phyloP scores from a whole-genome alignment of 1,284 basidiomycete species.

The Naganishia sp. region DNA sequence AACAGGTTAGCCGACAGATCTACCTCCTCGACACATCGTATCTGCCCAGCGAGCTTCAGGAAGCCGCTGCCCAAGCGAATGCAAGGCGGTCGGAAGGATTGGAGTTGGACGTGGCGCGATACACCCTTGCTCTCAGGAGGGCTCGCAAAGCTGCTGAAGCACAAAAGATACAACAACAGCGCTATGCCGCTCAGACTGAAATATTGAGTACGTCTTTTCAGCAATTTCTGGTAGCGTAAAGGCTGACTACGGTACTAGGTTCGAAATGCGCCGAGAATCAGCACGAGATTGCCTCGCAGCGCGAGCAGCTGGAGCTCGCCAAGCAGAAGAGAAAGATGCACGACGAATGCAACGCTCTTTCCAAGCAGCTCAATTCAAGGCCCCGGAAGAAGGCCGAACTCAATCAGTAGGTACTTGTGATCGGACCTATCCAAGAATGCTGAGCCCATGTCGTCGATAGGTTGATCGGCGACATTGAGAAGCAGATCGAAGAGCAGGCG shows the following conservation, averaged over 20 bases:
- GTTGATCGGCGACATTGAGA: conserved; percentile 18
- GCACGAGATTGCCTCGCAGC: conserved; percentile 10
- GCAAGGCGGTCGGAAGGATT: conserved; percentile 8
- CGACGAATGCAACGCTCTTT: conserved; percentile 15
- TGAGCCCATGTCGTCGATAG: neutral
- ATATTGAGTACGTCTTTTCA: conserved; percentile 1
- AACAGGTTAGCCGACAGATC: conserved; percentile 18
- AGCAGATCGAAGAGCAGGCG: conserved; percentile 24
- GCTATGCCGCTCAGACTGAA: conserved; percentile 13
- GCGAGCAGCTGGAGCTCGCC: conserved; percentile 11
- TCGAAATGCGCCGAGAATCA: conserved; percentile 9
- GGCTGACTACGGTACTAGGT: neutral
- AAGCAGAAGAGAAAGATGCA: conserved; percentile 24
- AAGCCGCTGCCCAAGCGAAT: conserved; percentile 1
- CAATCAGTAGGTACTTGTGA: conserved; percentile 2
- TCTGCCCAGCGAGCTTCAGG: conserved; percentile 12
- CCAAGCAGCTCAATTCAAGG: conserved; percentile 11
- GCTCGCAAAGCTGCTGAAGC: conserved; percentile 16
- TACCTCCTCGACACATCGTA: conserved; percentile 25
- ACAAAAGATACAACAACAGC: conserved; percentile 12
- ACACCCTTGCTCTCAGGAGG: conserved; percentile 20
- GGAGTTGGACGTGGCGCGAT: conserved; percentile 21
- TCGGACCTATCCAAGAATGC: neutral
- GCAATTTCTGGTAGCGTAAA: neutral
- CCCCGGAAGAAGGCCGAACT: conserved; percentile 18